phyloP scores from a whole-genome alignment of 192 early-diverging fungal genomes.

The Coemansia sp. region DNA sequence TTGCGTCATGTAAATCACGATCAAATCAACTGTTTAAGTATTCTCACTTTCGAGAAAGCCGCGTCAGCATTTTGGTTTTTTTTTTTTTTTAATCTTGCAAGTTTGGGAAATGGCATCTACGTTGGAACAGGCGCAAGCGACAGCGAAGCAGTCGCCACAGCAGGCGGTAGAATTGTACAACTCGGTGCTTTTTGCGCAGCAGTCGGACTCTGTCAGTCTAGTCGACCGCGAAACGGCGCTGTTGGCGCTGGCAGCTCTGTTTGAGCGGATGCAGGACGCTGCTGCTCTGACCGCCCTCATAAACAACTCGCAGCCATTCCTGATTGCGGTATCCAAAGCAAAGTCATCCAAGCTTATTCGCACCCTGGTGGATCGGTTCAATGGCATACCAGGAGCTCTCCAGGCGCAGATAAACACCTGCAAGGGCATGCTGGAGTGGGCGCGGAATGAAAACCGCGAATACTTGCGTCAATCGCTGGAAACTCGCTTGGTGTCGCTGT shows the following conservation, averaged over 20 bases:
- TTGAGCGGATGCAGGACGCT: slow-evolving; percentile 57
- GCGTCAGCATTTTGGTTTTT: neutral
- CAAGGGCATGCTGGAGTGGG: slow-evolving; percentile 94
- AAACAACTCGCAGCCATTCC: slow-evolving; percentile 72
- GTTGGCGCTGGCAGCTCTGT: slow-evolving; percentile 38
- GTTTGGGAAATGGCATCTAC: slow-evolving; percentile 25
- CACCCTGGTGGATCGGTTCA: slow-evolving; percentile 80
- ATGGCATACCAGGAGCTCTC: slow-evolving; percentile 81
- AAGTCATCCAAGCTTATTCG: slow-evolving; percentile 84
- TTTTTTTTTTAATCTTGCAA: neutral
- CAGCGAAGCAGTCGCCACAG: slow-evolving; percentile 45
- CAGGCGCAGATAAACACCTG: slow-evolving; percentile 90
- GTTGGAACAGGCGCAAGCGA: slow-evolving; percentile 27
- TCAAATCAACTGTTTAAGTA: neutral
- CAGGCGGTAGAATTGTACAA: slow-evolving; percentile 40
- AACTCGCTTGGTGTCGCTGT: slow-evolving; percentile 86
- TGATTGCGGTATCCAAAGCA: slow-evolving; percentile 86
- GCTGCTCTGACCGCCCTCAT: slow-evolving; percentile 78
- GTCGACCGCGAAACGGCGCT: slow-evolving; percentile 35
- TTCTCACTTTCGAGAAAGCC: neutral
- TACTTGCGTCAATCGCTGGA: slow-evolving; percentile 95
- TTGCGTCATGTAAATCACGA: slow-evolving; percentile 5
- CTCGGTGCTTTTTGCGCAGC: slow-evolving; percentile 39
- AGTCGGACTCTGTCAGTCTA: slow-evolving; percentile 6
- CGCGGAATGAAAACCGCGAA: slow-evolving; percentile 84